Evolutionary conservation across 441 rosid genomes (phyloP).

Genomic region (Euphorbia schlechtendalii): DNA sequence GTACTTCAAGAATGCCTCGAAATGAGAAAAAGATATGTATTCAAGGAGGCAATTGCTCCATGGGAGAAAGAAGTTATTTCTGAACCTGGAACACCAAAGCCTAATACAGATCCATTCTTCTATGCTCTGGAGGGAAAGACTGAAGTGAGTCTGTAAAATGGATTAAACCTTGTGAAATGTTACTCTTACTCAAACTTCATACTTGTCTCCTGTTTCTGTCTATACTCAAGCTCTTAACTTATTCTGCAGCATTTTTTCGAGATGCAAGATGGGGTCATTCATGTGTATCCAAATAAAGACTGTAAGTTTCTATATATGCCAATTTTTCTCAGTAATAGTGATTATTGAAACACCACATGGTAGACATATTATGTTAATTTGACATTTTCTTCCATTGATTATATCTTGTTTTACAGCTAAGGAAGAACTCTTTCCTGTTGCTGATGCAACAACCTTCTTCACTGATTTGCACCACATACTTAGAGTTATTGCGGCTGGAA

Average conservation of each 20-base stretch:
- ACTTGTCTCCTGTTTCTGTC: conserved; percentile 8
- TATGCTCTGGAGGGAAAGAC: conserved; percentile 70
- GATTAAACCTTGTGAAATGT: too few relatives aligned
- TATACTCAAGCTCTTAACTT: conserved; percentile 17
- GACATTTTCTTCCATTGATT: conserved; percentile 8
- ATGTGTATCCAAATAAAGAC: conserved; percentile 75
- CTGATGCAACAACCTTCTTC: conserved; percentile 90
- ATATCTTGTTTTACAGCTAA: conserved; percentile 40
- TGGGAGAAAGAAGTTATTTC: conserved; percentile 95
- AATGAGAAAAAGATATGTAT: conserved; percentile 71
- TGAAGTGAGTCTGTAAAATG: conserved; percentile 64
- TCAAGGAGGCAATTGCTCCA: conserved; percentile 80
- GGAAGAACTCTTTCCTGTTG: conserved; percentile 91
- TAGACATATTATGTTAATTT: neutral
- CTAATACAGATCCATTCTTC: conserved; percentile 77
- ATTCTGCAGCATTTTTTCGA: conserved; percentile 77
- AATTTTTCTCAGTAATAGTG: conserved; percentile 7
- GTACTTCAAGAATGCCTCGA: conserved; percentile 94
- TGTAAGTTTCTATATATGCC: conserved; percentile 36
- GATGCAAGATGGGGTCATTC: conserved; percentile 95
- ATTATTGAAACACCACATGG: neutral
- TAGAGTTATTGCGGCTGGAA: conserved; percentile 84
- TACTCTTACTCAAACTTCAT: too few relatives aligned
- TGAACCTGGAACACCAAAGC: conserved; percentile 97
- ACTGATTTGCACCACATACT: conserved; percentile 90